These are phyloP conservation scores for Zygotorulaspora mrakii DNA, from an alignment of 1,139 yeast species.

Conservation along the genomic window DNA sequence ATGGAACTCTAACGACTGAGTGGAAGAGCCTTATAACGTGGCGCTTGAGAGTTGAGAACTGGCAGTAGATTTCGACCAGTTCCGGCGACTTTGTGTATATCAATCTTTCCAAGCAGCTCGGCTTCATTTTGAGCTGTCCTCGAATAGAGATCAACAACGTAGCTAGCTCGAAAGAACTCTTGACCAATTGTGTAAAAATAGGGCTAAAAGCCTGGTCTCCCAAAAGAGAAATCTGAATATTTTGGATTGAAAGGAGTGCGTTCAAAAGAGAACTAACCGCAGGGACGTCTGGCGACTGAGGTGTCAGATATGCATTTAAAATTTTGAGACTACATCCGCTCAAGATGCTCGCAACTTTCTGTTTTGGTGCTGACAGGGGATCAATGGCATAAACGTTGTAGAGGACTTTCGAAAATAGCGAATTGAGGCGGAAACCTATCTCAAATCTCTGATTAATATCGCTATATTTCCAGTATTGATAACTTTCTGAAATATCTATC, in stretches of 20 bases:
- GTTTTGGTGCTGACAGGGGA: constrained; percentile 39
- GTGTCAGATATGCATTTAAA: constrained; percentile 53
- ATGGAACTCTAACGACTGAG: constrained; percentile 56
- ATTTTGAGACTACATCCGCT: constrained; percentile 50
- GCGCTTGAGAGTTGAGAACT: constrained; percentile 47
- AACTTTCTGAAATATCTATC: constrained; percentile 69
- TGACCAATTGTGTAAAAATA: constrained; percentile 30
- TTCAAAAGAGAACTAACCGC: constrained; percentile 46
- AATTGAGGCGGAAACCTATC: constrained; percentile 56
- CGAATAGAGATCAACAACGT: constrained; percentile 54
- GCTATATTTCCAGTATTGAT: constrained; percentile 63
- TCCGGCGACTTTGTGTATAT: constrained; percentile 55
- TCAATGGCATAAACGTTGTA: constrained; percentile 57
- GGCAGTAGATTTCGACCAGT: constrained; percentile 58
- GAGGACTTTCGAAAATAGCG: constrained; percentile 54
- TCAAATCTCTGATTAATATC: constrained; percentile 55
- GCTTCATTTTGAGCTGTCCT: constrained; percentile 44
- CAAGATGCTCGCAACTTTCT: constrained; percentile 49
- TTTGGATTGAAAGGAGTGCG: constrained; percentile 43
- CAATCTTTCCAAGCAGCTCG: constrained; percentile 62
- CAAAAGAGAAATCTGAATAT: constrained; percentile 18
- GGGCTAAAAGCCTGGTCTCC: constrained; percentile 24
- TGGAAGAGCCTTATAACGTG: constrained; percentile 57
- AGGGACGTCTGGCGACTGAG: constrained; percentile 50
- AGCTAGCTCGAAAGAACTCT: constrained; percentile 41